Percentiles rank a stretch among this genome's conserved stretches.
Evolutionary conservation across 306 rosid genomes (phyloP).

Genomic region (Glycyrrhiza uralensis): DNA sequence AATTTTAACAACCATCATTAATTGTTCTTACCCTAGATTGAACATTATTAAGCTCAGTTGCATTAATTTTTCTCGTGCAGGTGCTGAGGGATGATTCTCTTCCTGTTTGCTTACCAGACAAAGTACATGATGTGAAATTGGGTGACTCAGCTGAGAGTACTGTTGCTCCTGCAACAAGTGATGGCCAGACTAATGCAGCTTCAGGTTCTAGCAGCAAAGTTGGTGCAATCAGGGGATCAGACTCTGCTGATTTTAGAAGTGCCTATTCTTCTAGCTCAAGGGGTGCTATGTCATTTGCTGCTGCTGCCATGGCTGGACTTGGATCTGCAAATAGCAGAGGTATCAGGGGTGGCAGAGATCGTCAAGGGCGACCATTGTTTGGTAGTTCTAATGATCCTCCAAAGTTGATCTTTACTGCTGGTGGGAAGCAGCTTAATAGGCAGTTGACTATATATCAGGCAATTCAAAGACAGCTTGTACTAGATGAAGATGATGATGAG

Average conservation of each 20-base stretch:
- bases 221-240: constrained; percentile 66
- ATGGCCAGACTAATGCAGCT: constrained; percentile 67
- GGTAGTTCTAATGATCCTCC: constrained; percentile 74
- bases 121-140: constrained; percentile 95
- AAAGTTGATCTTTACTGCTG: constrained; percentile 74
- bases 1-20: background rate
- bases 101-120: constrained; percentile 89
- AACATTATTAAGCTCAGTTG: background rate
- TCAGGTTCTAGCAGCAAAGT: constrained; percentile 93
- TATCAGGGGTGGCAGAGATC: constrained; percentile 82
- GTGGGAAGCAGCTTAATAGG: constrained; percentile 91
- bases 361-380: constrained; percentile 72
- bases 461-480: constrained; percentile 85
- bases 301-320: constrained; percentile 99
- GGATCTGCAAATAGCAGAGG: constrained; percentile 85
- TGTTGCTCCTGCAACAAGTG: constrained; percentile 63
- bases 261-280: constrained; percentile 70
- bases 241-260: constrained; percentile 69
- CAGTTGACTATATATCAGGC: constrained; percentile 97
- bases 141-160: constrained; percentile 71
- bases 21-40: background rate
- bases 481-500: constrained; percentile 97
- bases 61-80: constrained; percentile 38
- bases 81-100: constrained; percentile 89
- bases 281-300: constrained; percentile 98